Conservation (phyloP, 805 yeast species). For the Metschnikowia baotianmanensis region DNA sequence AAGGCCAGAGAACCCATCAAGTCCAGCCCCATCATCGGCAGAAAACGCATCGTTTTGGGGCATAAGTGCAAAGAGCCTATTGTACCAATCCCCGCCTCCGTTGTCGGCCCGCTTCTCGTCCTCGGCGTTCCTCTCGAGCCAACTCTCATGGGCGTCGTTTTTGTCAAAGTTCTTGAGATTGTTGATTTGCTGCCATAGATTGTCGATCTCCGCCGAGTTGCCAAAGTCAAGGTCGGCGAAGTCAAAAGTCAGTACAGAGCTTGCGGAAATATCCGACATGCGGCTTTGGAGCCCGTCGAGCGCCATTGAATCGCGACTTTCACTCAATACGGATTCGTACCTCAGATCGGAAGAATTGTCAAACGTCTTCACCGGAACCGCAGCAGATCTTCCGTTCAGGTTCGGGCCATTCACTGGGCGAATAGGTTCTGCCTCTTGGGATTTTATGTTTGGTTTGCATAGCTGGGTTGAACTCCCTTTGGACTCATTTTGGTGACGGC, state of each 20-base stretch:
- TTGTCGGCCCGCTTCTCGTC: background rate
- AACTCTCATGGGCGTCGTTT: background rate
- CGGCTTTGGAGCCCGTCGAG: background rate
- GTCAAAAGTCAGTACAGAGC: conserved; percentile 6
- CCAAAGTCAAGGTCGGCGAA: conserved; percentile 3
- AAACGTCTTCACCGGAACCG: no score
- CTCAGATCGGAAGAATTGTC: no score
- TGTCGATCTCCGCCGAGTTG: conserved; percentile 10
- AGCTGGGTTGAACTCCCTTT: background rate
- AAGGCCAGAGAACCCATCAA: conserved; percentile 1
- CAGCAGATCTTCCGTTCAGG: no score
- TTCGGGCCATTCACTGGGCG: no score
- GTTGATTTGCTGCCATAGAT: conserved; percentile 12
- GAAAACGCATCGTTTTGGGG: conserved; percentile 5
- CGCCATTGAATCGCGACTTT: background rate
- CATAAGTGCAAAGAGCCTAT: conserved; percentile 8
- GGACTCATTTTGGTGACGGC: background rate
- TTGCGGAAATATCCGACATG: conserved; percentile 4
- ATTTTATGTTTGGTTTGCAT: background rate
- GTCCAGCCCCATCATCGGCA: conserved; percentile 1
- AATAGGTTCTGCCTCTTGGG: background rate
- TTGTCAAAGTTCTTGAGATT: conserved; percentile 6
- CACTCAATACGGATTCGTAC: background rate
- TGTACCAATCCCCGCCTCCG: conserved; percentile 6
- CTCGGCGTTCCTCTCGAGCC: background rate